Evolutionary conservation across 2,329 filamentous ascomycete genomes (phyloP), one percentile per base, ranked within the genome.

Genomic region (Fusarium palustre): DNA sequence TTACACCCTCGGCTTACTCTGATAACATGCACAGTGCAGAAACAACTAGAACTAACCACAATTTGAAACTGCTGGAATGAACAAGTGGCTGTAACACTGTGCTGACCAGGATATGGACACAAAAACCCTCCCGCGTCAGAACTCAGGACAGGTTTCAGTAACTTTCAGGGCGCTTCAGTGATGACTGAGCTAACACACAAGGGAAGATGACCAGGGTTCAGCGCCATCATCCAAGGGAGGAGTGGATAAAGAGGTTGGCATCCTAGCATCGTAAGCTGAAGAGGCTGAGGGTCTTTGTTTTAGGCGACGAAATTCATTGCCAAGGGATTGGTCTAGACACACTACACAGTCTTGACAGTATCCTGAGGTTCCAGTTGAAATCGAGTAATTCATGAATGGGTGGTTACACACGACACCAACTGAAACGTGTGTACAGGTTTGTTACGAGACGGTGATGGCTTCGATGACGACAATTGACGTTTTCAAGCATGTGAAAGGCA

Each of bases 401-500:
- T 41, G 48, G 41, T 34, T 38, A 24, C 34, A 61, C 59, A 52
- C 57, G 62, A 64, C 59, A 52, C 60, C 38, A 55, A 18, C 38
- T 68, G 50, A 59, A 58, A 57, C 43, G 24, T 34, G 12, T 30
- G 24, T 55, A 30, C 55, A 49, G 33, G 58, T 39, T 39, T 36
- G 47, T 56, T 22, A 18, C 36, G 10, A 53, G 36, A 53, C 69
- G 64, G 63, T 49, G 66, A 73, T 69, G 45, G 66, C 69, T 66
- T 69, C 71, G 67, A 74, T 74, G 71, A 74, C 71, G 71, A 74
- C 71, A 67, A 28, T 30, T 30, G 28, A 43, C 15, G 10, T 33
- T 15, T 4, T n/a, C 28, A 34, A 71, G 56, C 63, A 64, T 48
- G 54, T 64, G 61, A 58, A 58, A 57, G 39, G 16, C 34, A 30